phyloP scores from a whole-genome alignment of 2,329 filamentous ascomycete species.

The Alternaria hordeiaustralica region DNA sequence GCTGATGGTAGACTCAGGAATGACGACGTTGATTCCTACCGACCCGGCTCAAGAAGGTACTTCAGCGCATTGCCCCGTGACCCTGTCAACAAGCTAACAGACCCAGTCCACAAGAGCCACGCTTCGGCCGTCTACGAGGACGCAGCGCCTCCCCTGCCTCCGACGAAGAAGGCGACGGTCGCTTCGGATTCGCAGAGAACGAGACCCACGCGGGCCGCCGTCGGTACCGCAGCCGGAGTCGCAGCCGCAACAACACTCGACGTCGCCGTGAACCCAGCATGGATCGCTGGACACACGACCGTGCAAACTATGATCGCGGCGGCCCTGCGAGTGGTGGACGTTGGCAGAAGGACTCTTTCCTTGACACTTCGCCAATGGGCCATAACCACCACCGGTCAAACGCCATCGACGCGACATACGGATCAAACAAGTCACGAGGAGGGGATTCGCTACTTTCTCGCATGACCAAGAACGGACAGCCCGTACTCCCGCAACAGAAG shows the following conservation, averaged over 20 bases:
- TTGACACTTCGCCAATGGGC: slow-evolving; percentile 50
- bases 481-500: slow-evolving; percentile 25
- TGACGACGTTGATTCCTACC: slow-evolving; percentile 41
- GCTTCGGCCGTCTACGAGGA: slow-evolving; percentile 60
- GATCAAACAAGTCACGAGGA: slow-evolving; percentile 15
- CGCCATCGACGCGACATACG: slow-evolving; percentile 44
- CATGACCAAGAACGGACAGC: slow-evolving; percentile 46
- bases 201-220: slow-evolving; percentile 53
- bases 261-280: slow-evolving; percentile 31
- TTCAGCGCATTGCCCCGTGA: not conserved
- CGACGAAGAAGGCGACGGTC: slow-evolving; percentile 55
- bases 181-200: slow-evolving; percentile 57
- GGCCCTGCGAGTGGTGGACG: slow-evolving; percentile 24
- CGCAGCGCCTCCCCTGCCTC: slow-evolving; percentile 65
- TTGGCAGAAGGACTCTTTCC: slow-evolving; percentile 33
- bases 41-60: slow-evolving; percentile 38
- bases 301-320: slow-evolving; percentile 32
- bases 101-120: slow-evolving; percentile 34
- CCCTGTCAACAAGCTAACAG: slow-evolving; percentile 8
- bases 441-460: slow-evolving; percentile 35
- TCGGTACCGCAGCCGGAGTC: slow-evolving; percentile 52
- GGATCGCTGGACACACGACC: slow-evolving; percentile 41
- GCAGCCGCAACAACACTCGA: slow-evolving; percentile 22
- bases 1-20: slow-evolving; percentile 18
- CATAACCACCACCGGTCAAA: slow-evolving; percentile 53